A percentile compares a stretch with the other conserved stretches of the same genome.
Evolutionary conservation across 2,329 filamentous ascomycete genomes (phyloP).

Genomic region (Fusarium sp.): DNA sequence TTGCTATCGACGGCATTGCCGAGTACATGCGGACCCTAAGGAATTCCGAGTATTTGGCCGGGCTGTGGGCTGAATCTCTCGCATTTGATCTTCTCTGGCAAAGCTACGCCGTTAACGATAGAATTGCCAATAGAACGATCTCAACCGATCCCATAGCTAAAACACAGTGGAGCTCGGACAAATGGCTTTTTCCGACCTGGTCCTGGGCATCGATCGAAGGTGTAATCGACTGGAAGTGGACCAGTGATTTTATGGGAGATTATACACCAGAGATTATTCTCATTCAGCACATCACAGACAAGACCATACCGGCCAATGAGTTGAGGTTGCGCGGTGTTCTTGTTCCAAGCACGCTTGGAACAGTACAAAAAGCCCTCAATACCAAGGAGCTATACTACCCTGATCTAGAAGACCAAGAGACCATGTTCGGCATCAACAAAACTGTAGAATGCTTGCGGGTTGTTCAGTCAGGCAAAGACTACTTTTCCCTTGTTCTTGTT

Average conservation of each 20-base stretch:
- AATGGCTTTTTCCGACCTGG: not conserved
- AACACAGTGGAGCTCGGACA: not conserved
- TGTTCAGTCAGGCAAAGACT: not conserved
- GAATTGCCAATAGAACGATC: not conserved
- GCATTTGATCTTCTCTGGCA: not conserved
- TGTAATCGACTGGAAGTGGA: rapidly evolving
- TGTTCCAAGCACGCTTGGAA: not conserved
- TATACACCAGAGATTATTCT: not conserved
- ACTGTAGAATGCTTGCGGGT: not conserved
- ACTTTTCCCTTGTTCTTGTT: not conserved
- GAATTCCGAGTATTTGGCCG: not conserved
- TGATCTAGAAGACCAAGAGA: not conserved
- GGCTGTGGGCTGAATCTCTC: not conserved
- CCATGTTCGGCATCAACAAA: not conserved
- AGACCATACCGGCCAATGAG: not conserved
- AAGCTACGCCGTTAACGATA: not conserved
- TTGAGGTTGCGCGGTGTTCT: not conserved
- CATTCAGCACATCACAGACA: not conserved
- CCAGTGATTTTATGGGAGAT: no score
- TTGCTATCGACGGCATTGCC: not conserved
- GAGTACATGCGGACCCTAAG: not conserved
- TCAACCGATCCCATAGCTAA: not conserved
- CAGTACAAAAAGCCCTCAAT: not conserved
- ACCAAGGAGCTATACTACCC: not conserved
- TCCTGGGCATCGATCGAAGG: not conserved